Percentiles rank a stretch among this genome's conserved stretches.
phyloP scores from a whole-genome alignment of 2,329 filamentous ascomycete genomes.

The Endocalyx cinctus region DNA sequence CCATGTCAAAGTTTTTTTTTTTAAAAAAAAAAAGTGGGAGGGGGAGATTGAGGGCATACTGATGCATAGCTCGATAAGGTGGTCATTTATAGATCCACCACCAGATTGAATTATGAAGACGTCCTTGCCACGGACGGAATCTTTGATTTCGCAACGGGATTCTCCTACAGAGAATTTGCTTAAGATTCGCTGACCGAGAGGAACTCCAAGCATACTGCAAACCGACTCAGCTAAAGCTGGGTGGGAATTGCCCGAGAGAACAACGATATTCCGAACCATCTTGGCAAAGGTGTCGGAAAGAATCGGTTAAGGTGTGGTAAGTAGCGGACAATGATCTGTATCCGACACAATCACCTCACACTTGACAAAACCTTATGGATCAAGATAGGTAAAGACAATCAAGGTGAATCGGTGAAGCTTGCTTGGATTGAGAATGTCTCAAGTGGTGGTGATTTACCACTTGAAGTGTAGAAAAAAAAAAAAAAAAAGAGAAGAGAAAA shows the following conservation, averaged over 20 bases:
- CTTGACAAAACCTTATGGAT: no score
- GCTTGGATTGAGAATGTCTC: no score
- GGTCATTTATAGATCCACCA: constrained; percentile 89
- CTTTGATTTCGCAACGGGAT: constrained; percentile 90
- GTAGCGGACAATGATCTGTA: no score
- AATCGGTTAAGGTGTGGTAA: no score
- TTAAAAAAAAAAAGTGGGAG: no score
- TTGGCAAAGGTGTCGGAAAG: no score
- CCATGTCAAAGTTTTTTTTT: no score
- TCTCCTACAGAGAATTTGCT: constrained; percentile 94
- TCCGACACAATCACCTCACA: no score
- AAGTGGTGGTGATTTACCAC: not conserved
- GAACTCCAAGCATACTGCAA: constrained; percentile 82
- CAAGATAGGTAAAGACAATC: no score
- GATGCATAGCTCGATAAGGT: constrained; percentile 94
- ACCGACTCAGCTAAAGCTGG: constrained; percentile 81
- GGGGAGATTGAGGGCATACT: no score
- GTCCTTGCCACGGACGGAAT: constrained; percentile 96
- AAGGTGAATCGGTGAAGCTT: no score
- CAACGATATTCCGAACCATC: constrained; percentile 94
- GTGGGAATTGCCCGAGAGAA: constrained; percentile 91
- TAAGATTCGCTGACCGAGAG: constrained; percentile 77
- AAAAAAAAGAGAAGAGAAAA: not conserved
- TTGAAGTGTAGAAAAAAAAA: constrained; percentile 1
- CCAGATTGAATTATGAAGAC: constrained; percentile 97